Base-by-base conservation (phyloP, 2,329 filamentous ascomycete species). In the Hyphodiscus sp. region DNA sequence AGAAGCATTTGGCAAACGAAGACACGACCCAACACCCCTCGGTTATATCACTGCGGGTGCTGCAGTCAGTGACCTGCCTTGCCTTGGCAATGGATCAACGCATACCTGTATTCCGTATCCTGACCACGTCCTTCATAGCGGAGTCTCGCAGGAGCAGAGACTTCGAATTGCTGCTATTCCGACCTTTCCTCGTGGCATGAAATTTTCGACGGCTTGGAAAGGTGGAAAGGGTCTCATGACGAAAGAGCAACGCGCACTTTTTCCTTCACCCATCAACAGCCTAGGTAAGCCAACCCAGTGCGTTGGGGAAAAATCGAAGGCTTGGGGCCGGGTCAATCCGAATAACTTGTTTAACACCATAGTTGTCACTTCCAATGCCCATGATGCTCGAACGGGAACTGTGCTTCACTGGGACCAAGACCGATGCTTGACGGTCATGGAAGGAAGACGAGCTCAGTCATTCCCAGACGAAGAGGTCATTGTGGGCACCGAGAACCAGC, bases 401-500 rank as follows among this genome's bases (percentile, higher is more conserved):
- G 64, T 71, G 0, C 58, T 89, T 7, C 89, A 94, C 65, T 91
- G 85, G 81, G 64, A 73, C 0, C 76, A 91, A 57, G 71, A 78
- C 18, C 75, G 89, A 0, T 68, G 77, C 0, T 61, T 89, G 0
- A 83, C 78, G 0, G 67, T 92, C 2, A 74, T 85, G 71, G 89
- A 94, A 67, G 79, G 76, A 0, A 71, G 85, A 1, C 73, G 86
- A 1, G 85, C 83, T 0, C 89, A 94, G 66, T 85, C 86, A 0
- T 82, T 87, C 42, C 81, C 75, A 0, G 86, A 92, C 52, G 59
- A 82, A 6, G 89, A 92, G 53, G 77, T 91, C 0, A 67, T 95
- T 0, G 67, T 91, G 1, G 88, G 88, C 0, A 63, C 51, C 0
- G 67, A 76, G 0, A 10, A 41, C 0, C 71, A 82, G 1, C 84